phyloP scores from a whole-genome alignment of 1,139 yeast genomes.

The Pichia sp. region DNA sequence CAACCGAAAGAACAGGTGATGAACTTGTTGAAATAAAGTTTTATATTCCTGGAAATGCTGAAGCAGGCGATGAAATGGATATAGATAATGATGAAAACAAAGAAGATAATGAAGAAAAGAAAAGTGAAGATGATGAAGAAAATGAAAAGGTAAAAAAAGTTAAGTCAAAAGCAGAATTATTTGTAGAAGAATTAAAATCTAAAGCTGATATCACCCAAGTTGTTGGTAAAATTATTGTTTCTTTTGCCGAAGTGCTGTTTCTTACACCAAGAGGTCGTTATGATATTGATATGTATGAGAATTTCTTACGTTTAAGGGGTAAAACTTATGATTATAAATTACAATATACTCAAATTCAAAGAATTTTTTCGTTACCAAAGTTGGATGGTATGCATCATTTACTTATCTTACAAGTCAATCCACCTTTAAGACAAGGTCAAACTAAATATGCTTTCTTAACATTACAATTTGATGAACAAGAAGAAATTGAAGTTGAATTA shows the following conservation, averaged over 20 bases:
- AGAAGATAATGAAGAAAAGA: conserved; percentile 30
- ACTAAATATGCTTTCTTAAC: conserved; percentile 92
- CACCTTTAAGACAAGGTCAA: conserved; percentile 92
- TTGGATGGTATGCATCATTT: conserved; percentile 91
- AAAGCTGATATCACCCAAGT: conserved; percentile 95
- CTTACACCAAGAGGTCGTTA: conserved; percentile 98
- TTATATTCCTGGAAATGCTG: conserved; percentile 78
- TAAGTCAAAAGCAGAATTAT: conserved; percentile 72
- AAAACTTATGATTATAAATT: conserved; percentile 96
- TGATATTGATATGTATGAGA: conserved; percentile 90
- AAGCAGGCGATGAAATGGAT: conserved; percentile 30
- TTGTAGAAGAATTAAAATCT: conserved; percentile 87
- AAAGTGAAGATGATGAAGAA: conserved; percentile 37
- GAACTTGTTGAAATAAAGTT: conserved; percentile 92
- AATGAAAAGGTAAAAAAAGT: conserved; percentile 32
- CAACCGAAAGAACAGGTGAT: conserved; percentile 70
- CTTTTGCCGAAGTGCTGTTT: conserved; percentile 85
- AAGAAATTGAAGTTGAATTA: conserved; percentile 85
- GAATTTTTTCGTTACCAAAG: conserved; percentile 87
- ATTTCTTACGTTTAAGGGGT: conserved; percentile 87
- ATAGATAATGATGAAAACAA: conserved; percentile 35
- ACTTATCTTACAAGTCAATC: conserved; percentile 85
- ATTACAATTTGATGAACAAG: conserved; percentile 82
- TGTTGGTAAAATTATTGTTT: conserved; percentile 94
- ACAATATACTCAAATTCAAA: conserved; percentile 83